Percentiles rank a stretch among this genome's conserved stretches.
Conservation (phyloP, 2,329 filamentous ascomycete genomes). For the Trichoderma sp. region DNA sequence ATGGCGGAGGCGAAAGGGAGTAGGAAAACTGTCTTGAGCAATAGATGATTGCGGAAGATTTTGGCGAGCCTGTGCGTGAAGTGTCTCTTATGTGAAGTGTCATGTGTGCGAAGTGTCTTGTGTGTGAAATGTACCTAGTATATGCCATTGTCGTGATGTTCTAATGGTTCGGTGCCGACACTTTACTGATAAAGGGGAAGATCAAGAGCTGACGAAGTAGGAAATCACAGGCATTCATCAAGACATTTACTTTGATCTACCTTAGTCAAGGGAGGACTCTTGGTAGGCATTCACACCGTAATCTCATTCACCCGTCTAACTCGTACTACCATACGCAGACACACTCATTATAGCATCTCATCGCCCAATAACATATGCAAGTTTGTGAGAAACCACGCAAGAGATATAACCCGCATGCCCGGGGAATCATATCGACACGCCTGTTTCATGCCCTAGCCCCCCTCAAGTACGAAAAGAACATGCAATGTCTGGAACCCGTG, state of each 20-base stretch:
- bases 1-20: constrained; percentile 27
- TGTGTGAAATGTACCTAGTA: too few relatives aligned
- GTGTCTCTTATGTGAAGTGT: background rate
- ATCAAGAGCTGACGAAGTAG: too few relatives aligned
- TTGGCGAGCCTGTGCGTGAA: background rate
- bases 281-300: background rate
- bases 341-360: background rate
- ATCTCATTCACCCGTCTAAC: constrained; percentile 8
- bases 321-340: background rate
- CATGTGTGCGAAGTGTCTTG: too few relatives aligned
- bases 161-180: too few relatives aligned
- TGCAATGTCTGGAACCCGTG: too few relatives aligned
- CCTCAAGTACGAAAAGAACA: background rate
- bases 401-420: constrained; percentile 7
- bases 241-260: background rate
- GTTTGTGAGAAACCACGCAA: background rate
- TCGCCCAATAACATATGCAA: background rate
- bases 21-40: constrained; percentile 23
- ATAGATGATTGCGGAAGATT: constrained; percentile 16
- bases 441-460: constrained; percentile 14
- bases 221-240: background rate
- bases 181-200: too few relatives aligned
- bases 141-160: too few relatives aligned
- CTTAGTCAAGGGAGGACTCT: too few relatives aligned
- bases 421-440: constrained; percentile 13